Percentiles rank a stretch among this genome's conserved stretches.
These are phyloP conservation scores for Rhizophora mangle DNA, from an alignment of 345 rosid species.

Conservation along the genomic window DNA sequence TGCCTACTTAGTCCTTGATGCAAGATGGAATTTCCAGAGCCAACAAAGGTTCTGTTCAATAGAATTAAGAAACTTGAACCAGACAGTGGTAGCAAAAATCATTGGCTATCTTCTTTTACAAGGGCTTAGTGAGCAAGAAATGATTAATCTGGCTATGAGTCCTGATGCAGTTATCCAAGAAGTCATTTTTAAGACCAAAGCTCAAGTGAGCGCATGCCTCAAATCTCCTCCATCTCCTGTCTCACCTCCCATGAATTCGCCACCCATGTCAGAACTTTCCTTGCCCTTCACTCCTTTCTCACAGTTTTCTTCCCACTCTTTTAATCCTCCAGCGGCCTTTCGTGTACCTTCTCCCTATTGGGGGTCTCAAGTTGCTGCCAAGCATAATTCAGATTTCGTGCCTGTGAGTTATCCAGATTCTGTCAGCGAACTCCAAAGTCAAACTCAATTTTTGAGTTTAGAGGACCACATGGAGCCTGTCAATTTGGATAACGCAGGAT, in stretches of 20 bases:
- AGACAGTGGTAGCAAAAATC: constrained; percentile 46
- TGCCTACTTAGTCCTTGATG: constrained; percentile 10
- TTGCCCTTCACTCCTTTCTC: constrained; percentile 26
- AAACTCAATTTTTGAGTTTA: constrained; percentile 36
- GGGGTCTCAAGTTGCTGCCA: constrained; percentile 28
- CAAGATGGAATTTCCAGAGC: constrained; percentile 49
- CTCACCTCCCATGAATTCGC: constrained; percentile 33
- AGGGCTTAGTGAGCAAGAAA: constrained; percentile 43
- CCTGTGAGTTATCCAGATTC: constrained; percentile 28
- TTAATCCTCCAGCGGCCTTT: constrained; percentile 16
- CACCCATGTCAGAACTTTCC: constrained; percentile 19
- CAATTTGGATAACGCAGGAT: constrained; percentile 27
- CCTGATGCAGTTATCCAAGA: constrained; percentile 48
- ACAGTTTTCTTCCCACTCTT: constrained; percentile 20
- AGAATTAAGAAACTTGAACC: constrained; percentile 53
- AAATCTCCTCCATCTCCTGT: constrained; percentile 29
- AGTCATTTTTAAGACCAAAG: constrained; percentile 37
- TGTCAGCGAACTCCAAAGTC: constrained; percentile 28
- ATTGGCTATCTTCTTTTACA: constrained; percentile 49
- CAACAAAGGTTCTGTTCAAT: constrained; percentile 38
- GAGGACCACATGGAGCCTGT: constrained; percentile 43
- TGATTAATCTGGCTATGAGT: constrained; percentile 39
- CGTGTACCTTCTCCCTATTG: constrained; percentile 26
- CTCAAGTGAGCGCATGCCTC: constrained; percentile 33
- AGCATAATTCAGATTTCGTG: constrained; percentile 21